Evolutionary conservation across 805 yeast genomes (phyloP).

Genomic region (Barnettozyma siamensis): DNA sequence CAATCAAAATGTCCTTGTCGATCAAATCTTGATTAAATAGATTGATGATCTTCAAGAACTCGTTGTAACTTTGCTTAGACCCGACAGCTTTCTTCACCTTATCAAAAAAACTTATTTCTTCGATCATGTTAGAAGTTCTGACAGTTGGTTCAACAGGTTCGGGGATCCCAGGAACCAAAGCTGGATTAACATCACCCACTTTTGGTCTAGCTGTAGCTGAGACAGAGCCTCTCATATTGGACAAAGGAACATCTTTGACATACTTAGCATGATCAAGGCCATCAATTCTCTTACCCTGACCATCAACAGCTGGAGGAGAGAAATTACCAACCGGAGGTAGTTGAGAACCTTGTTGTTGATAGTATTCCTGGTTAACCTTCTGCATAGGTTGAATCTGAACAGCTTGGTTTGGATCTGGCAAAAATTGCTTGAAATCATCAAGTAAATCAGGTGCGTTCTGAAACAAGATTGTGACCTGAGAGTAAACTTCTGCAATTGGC

Average conservation of each 20-base stretch:
- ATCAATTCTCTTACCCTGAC: constrained; percentile 17
- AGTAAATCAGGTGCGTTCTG: constrained; percentile 90
- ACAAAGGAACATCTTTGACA: constrained; percentile 29
- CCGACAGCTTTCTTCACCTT: constrained; percentile 84
- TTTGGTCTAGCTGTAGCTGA: constrained; percentile 19
- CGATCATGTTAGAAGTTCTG: constrained; percentile 58
- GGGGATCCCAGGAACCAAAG: constrained; percentile 78
- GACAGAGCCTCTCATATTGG: constrained; percentile 30
- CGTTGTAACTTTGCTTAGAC: constrained; percentile 85
- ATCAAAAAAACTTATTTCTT: constrained; percentile 88
- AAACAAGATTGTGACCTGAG: constrained; percentile 84
- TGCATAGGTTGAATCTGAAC: constrained; percentile 13
- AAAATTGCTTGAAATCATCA: constrained; percentile 90
- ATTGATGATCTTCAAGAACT: constrained; percentile 83
- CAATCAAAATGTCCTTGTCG: constrained; percentile 75
- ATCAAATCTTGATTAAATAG: constrained; percentile 87
- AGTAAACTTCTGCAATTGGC: constrained; percentile 92
- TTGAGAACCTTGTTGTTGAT: constrained; percentile 32
- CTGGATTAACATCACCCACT: constrained; percentile 43
- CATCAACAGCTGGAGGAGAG: constrained; percentile 53
- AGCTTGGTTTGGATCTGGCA: constrained; percentile 58
- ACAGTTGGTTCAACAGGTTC: constrained; percentile 66
- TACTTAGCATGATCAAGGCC: constrained; percentile 15
- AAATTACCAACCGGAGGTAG: constrained; percentile 88
- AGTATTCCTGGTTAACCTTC: constrained; percentile 22